Conservation (phyloP, 169 alveolate species). For the Amoebophrya sp. region DNA sequence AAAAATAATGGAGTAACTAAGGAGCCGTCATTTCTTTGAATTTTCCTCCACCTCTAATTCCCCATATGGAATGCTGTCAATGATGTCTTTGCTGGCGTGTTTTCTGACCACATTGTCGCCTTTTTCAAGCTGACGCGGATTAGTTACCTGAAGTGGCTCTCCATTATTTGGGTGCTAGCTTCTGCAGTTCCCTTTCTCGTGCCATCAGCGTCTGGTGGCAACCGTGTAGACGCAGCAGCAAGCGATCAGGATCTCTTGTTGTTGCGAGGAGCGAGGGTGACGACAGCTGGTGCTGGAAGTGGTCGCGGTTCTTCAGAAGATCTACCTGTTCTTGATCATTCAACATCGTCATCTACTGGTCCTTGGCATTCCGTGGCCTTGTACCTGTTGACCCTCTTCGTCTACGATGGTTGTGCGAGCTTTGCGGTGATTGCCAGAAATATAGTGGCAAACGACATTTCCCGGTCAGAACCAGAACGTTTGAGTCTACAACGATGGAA, state of each 20-base stretch:
- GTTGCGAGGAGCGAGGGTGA: no score
- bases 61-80: not conserved
- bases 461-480: conserved; percentile 3
- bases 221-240: no score
- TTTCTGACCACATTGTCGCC: not conserved
- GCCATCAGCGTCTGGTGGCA: no score
- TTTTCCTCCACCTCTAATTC: no score
- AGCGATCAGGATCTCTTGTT: no score
- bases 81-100: not conserved
- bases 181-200: not conserved
- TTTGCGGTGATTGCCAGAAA: not conserved
- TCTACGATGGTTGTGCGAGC: not conserved
- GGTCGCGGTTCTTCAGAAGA: no score
- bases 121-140: not conserved
- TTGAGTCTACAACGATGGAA: conserved; percentile 1
- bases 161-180: not conserved
- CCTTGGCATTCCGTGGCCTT: not conserved
- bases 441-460: not conserved
- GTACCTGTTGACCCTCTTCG: not conserved
- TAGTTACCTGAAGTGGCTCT: not conserved
- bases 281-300: no score
- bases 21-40: no score
- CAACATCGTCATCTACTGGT: no score
- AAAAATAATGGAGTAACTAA: no score
- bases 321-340: no score